Base-by-base conservation (phyloP, 495 filamentous ascomycete genomes). In the Evansstolkia leycettana region DNA sequence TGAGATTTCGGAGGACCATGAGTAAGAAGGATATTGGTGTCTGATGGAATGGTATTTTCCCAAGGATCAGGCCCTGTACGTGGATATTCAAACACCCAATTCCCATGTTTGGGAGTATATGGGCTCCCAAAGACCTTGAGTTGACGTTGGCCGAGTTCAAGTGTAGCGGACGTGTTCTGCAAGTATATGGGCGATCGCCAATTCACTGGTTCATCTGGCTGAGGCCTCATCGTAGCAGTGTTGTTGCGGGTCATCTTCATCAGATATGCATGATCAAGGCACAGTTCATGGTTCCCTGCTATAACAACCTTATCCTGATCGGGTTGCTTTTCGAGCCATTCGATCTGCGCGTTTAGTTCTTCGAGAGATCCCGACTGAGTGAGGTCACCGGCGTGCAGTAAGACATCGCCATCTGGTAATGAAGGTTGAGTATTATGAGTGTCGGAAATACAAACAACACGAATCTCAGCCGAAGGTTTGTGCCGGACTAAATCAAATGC, bases 331-430 rank as follows among this genome's bases (percentile, higher is more conserved):
- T 53, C 46, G 2, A 87, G 59, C 82, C 83, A 88, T 43, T 76
- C 68, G 15, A 85, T 44, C 47, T 75, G 70, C 18, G 47, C 59
- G 47, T 78, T 67, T 7, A 90, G 67, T 26, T 78, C 73, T 1
- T 54, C 43, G 3, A 56, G 46, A 7, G 65, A 73, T 7, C 83
- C 83, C 3, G 51, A 59, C 37, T 76, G 70, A 4, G 72, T 76
- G 42, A 86, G 48, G 50, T 89, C 83, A 3, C 84, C 84, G 3
- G 78, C 78, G 50, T 87, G 83, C 36, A 89, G 74, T 3, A 88
- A 59, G 36, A 88, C 54, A 42, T 89, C 84, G 16, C 80, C 84
- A 16, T 66, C 47, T 1, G 81, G 78, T 0, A 86, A 48, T 16
- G 69, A 65, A 3, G 63, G 42, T 0, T 46, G 47, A 0, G 66